phyloP scores from a whole-genome alignment of 345 rosid genomes.

The Melaleuca alternifolia region DNA sequence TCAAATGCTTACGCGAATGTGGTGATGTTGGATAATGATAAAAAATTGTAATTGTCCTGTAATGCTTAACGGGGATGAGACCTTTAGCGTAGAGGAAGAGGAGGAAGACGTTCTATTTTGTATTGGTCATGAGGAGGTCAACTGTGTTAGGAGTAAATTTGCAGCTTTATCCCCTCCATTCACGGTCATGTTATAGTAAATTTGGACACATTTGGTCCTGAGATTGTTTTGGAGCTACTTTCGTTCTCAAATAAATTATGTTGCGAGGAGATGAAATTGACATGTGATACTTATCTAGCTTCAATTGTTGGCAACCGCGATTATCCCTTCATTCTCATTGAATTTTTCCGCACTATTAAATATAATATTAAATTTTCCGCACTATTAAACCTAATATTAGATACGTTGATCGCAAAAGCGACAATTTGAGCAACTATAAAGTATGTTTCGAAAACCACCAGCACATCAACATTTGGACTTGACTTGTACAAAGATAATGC shows the following conservation, averaged over 20 bases:
- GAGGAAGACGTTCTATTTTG: slow-evolving; percentile 37
- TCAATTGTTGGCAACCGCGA: slow-evolving; percentile 37
- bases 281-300: slow-evolving; percentile 70
- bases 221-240: slow-evolving; percentile 65
- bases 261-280: slow-evolving; percentile 76
- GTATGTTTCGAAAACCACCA: no score
- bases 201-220: slow-evolving; percentile 48
- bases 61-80: slow-evolving; percentile 13
- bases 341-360: no score
- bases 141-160: slow-evolving; percentile 44
- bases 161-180: slow-evolving; percentile 72
- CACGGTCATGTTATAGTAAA: slow-evolving; percentile 66
- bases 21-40: no score
- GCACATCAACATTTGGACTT: no score
- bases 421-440: no score
- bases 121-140: slow-evolving; percentile 43
- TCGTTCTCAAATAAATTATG: slow-evolving; percentile 73
- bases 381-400: no score
- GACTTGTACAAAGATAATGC: no score
- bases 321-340: slow-evolving; percentile 58
- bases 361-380: no score
- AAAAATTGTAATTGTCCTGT: no score
- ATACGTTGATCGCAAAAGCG: no score
- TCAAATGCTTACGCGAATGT: no score
- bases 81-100: slow-evolving; percentile 34